Conservation (phyloP, 371 early-diverging fungal species). For the Mortierella sp. region DNA sequence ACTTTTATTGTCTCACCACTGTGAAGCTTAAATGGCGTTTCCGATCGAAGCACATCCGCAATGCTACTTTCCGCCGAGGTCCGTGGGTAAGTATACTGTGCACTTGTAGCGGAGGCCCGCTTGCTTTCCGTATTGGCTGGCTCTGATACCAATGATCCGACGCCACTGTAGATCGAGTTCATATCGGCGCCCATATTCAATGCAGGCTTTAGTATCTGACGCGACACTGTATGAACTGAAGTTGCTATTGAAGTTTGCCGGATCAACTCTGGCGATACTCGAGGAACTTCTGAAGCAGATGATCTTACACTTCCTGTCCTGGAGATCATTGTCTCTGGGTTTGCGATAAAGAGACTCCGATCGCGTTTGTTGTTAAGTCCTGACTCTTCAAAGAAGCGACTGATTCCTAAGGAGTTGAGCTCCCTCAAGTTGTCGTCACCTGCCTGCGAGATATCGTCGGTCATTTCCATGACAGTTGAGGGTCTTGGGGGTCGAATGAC, state of each 20-base stretch:
- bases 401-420: constrained; percentile 49
- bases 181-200: constrained; percentile 10
- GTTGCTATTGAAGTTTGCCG: constrained; percentile 19
- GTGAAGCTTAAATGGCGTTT: constrained; percentile 33
- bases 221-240: constrained; percentile 9
- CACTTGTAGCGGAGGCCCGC: constrained; percentile 21
- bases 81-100: constrained; percentile 21
- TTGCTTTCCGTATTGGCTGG: constrained; percentile 12
- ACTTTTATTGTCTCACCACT: constrained; percentile 46
- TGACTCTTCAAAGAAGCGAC: constrained; percentile 54
- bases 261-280: constrained; percentile 5
- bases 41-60: constrained; percentile 40
- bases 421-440: constrained; percentile 49
- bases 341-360: constrained; percentile 49
- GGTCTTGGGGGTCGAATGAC: constrained; percentile 49
- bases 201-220: neutral
- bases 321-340: constrained; percentile 44
- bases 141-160: constrained; percentile 18
- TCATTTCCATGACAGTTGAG: constrained; percentile 17
- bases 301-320: constrained; percentile 33
- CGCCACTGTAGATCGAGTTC: constrained; percentile 18
- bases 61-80: constrained; percentile 43
- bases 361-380: constrained; percentile 42
- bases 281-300: constrained; percentile 27
- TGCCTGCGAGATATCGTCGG: constrained; percentile 15